phyloP scores from a whole-genome alignment of 305 asterid genomes.

The Plantago rigida region DNA sequence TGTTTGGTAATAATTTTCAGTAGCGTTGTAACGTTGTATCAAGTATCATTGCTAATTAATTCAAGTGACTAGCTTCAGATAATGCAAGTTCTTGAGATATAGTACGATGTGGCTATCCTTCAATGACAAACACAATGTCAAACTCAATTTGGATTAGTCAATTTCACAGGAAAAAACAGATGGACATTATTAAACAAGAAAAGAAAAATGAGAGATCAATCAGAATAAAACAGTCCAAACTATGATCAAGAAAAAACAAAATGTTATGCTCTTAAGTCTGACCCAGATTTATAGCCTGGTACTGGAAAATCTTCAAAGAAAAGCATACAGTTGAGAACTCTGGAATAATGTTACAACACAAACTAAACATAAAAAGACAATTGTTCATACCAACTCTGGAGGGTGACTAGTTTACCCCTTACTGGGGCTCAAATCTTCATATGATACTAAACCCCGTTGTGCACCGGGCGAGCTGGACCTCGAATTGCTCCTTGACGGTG shows the following conservation, averaged over 20 bases:
- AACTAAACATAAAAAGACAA: conserved; percentile 7
- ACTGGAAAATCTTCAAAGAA: background rate
- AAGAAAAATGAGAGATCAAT: background rate
- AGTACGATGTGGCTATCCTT: background rate
- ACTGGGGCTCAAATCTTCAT: conserved; percentile 62
- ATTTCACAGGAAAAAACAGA: background rate
- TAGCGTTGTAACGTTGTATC: too few relatives aligned
- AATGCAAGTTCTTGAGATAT: too few relatives aligned
- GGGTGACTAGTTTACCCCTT: conserved; percentile 35
- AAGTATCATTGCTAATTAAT: too few relatives aligned
- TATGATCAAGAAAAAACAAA: conserved; percentile 5
- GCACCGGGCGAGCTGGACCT: conserved; percentile 48
- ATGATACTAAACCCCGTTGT: conserved; percentile 66
- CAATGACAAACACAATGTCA: background rate
- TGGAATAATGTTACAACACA: conserved; percentile 23
- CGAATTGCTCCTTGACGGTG: conserved; percentile 37
- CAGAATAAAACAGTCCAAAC: background rate
- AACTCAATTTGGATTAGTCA: background rate
- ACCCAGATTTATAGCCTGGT: background rate
- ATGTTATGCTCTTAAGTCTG: conserved; percentile 1
- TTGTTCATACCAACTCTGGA: background rate
- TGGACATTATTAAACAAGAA: background rate
- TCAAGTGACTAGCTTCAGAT: too few relatives aligned
- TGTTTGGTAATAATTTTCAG: too few relatives aligned
- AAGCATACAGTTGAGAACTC: conserved; percentile 1